A percentile compares a stretch with the other conserved stretches of the same genome.
phyloP scores from a whole-genome alignment of 768 basidiomycete genomes.

The Xanthoconium stramineum region DNA sequence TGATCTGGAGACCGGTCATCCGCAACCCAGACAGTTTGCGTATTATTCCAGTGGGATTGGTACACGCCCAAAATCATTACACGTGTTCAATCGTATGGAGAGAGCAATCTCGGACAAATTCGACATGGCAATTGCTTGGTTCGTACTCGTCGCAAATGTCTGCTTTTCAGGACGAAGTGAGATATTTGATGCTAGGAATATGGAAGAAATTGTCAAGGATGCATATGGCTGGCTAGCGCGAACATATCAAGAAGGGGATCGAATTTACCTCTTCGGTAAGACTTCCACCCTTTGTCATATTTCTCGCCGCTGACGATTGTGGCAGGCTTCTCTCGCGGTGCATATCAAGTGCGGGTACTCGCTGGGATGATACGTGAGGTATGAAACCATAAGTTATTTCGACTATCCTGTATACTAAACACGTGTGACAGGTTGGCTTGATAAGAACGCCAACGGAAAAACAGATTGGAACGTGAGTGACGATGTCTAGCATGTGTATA shows the following conservation, averaged over 20 bases:
- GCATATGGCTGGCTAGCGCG: background rate
- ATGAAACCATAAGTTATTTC: background rate
- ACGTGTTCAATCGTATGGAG: background rate
- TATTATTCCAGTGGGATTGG: conserved; percentile 37
- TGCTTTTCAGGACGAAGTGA: no score
- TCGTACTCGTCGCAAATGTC: background rate
- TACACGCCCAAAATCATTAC: conserved; percentile 13
- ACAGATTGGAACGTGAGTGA: conserved; percentile 8
- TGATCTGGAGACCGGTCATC: conserved; percentile 2
- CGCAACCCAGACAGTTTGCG: conserved; percentile 19
- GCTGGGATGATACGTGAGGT: conserved; percentile 41
- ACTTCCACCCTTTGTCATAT: background rate
- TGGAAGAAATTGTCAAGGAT: background rate
- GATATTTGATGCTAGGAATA: background rate
- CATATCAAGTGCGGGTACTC: conserved; percentile 38
- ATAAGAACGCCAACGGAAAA: conserved; percentile 16
- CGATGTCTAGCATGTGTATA: background rate
- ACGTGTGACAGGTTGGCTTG: background rate
- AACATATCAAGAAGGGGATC: conserved; percentile 8
- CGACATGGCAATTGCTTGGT: background rate
- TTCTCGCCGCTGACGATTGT: background rate
- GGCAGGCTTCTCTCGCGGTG: conserved; percentile 43
- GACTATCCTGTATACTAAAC: background rate
- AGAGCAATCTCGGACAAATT: background rate
- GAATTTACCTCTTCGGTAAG: conserved; percentile 37